These are phyloP conservation scores for Polyporus tsugae DNA, from an alignment of 1,284 basidiomycete genomes.

Conservation along the genomic window DNA sequence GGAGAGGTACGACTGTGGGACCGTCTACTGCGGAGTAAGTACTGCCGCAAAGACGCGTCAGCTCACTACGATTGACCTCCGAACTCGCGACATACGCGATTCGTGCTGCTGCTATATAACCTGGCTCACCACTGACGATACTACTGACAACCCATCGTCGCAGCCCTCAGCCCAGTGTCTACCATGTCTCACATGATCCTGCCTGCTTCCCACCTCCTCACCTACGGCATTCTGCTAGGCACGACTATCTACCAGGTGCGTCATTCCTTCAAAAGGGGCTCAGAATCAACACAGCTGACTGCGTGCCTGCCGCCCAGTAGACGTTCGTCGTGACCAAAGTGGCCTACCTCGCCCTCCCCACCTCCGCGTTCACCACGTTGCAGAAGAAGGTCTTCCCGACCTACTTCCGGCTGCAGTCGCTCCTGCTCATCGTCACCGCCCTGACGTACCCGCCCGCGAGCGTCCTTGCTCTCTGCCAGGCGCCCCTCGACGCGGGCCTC, in stretches of 20 bases:
- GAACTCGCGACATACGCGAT: background rate
- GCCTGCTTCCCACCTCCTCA: background rate
- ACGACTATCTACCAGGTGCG: background rate
- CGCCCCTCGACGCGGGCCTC: background rate
- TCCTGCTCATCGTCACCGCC: background rate
- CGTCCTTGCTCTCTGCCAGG: background rate
- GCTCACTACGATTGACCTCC: background rate
- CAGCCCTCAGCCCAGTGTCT: background rate
- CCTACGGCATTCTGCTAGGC: background rate
- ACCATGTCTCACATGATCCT: background rate
- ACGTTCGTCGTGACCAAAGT: background rate
- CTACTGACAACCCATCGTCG: background rate
- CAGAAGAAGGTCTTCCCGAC: background rate
- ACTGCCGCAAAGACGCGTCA: background rate
- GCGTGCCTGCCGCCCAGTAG: background rate
- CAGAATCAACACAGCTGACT: background rate
- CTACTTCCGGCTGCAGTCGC: constrained; percentile 2
- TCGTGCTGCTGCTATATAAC: background rate
- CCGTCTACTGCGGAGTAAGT: background rate
- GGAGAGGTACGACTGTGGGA: too few species aligned
- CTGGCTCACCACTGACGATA: background rate
- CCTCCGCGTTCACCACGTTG: background rate
- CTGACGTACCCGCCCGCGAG: background rate
- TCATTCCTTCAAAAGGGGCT: background rate
- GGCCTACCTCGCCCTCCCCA: background rate